Evolutionary conservation across 106 monocot genomes (phyloP), one percentile per base, ranked within the genome.

Genomic region (Iris macrosiphon): DNA sequence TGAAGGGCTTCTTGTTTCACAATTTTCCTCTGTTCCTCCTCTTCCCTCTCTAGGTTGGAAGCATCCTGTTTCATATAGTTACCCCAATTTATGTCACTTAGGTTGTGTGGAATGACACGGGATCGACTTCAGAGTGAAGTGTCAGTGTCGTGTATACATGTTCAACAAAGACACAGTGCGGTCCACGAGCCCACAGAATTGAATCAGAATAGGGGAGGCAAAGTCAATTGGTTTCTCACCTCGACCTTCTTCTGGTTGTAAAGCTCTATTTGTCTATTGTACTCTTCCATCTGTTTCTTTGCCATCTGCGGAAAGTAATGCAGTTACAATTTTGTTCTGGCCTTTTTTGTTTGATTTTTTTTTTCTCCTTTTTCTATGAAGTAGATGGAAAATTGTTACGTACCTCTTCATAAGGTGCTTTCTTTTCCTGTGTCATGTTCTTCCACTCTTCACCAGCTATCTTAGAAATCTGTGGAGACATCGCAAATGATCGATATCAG

Each of bases 361-460:
- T 37, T 6, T 5, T 4, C 25, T 14, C 30, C n/a, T n/a, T 24
- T 1, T 30, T 30, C 17, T 29, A 38, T 30, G 1, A 25, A 46
- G 7, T 37, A 62, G 3, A 12, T 14, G 25, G 23, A 3, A 37
- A 40, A 53, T 26, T 5, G 29, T 12, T 7, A 3, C 2, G 20
- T 18, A 89, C 85, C 79, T 84, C 54, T 55, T 79, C 88, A 49
- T 73, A 94, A 10, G 78, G 75, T 18, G 81, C 72, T 68, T 56
- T 84, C 52, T 67, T 45, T 34, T 81, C 61, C 35, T 75, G 66
- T 4, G 37, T 62, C 93, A 94, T 88, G 64, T 35, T 68, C 77
- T 81, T 94, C 93, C 93, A 94, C 57, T 88, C 93, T 65, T 94
- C 93, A 31, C 88, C 84, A 16, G 88, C 65, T 43, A 94, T 84